phyloP scores from a whole-genome alignment of 78 protist genomes.

The Andalucia godoyi region DNA sequence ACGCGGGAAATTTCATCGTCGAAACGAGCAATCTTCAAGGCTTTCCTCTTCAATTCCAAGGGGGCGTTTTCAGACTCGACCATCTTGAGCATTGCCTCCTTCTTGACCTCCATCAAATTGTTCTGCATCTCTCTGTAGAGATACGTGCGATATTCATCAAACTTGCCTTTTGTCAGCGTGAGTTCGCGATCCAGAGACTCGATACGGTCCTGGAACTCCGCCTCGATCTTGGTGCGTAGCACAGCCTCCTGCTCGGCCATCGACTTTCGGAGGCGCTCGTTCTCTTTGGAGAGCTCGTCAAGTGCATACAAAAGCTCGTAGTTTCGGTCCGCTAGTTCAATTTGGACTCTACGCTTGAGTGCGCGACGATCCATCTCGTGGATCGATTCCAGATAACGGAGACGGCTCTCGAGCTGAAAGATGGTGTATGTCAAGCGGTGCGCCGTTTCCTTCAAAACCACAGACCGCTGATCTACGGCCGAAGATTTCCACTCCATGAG shows the following conservation, averaged over 20 bases:
- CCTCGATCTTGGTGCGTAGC: background rate
- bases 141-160: background rate
- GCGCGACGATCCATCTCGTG: background rate
- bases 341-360: background rate
- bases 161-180: background rate
- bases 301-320: background rate
- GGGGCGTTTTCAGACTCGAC: background rate
- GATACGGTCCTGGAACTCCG: background rate
- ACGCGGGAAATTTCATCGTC: conserved; percentile 7
- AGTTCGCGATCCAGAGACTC: background rate
- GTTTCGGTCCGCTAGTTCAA: background rate
- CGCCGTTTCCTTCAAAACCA: no score
- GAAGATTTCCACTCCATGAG: no score
- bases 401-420: background rate
- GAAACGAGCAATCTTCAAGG: background rate
- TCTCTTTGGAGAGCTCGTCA: background rate
- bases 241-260: background rate
- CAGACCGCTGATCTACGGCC: no score
- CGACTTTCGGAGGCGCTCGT: background rate
- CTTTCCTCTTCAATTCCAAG: conserved; percentile 3
- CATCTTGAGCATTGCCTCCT: background rate
- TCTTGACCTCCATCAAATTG: conserved; percentile 6
- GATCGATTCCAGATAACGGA: background rate
- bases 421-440: no score
- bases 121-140: conserved; percentile 15